Percentiles rank a stretch among this genome's conserved stretches.
These are phyloP conservation scores for Colletotrichum shisoi DNA, from an alignment of 2,329 filamentous ascomycete genomes.

Conservation along the genomic window DNA sequence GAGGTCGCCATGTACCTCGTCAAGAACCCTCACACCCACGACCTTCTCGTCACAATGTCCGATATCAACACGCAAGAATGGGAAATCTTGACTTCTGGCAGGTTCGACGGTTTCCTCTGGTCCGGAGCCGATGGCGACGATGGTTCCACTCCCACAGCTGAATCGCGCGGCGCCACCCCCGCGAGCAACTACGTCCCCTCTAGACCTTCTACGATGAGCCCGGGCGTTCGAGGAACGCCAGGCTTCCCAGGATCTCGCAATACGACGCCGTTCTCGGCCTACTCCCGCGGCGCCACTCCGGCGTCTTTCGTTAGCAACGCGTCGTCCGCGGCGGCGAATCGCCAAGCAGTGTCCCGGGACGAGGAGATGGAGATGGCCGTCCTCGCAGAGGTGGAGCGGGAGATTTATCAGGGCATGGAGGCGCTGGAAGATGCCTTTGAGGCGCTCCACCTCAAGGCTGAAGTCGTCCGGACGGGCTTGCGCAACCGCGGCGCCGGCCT, in stretches of 20 bases:
- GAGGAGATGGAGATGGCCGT: slow-evolving; percentile 93
- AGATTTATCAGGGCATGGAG: slow-evolving; percentile 95
- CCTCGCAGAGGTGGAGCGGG: slow-evolving; percentile 87
- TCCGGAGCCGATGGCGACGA: slow-evolving; percentile 80
- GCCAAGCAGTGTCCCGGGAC: slow-evolving; percentile 80
- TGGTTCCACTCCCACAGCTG: slow-evolving; percentile 50
- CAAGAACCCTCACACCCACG: slow-evolving; percentile 81
- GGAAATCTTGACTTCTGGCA: slow-evolving; percentile 92
- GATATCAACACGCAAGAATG: slow-evolving; percentile 93
- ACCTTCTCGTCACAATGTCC: slow-evolving; percentile 84
- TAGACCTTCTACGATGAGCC: slow-evolving; percentile 48
- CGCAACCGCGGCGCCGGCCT: slow-evolving; percentile 85
- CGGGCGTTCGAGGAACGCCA: slow-evolving; percentile 53
- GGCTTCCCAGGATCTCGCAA: slow-evolving; percentile 55
- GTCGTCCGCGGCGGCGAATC: slow-evolving; percentile 56
- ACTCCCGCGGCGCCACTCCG: slow-evolving; percentile 65
- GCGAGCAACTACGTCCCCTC: slow-evolving; percentile 57
- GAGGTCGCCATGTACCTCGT: slow-evolving; percentile 87
- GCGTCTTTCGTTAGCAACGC: slow-evolving; percentile 67
- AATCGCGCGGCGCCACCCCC: slow-evolving; percentile 63
- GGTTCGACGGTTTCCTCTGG: slow-evolving; percentile 95
- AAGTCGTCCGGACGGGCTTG: slow-evolving; percentile 78
- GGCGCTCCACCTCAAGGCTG: slow-evolving; percentile 83
- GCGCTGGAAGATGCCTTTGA: slow-evolving; percentile 93
- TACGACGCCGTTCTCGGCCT: slow-evolving; percentile 59